Base-by-base conservation (phyloP, 2,329 filamentous ascomycete species). In the Trichoderma simmonsii region DNA sequence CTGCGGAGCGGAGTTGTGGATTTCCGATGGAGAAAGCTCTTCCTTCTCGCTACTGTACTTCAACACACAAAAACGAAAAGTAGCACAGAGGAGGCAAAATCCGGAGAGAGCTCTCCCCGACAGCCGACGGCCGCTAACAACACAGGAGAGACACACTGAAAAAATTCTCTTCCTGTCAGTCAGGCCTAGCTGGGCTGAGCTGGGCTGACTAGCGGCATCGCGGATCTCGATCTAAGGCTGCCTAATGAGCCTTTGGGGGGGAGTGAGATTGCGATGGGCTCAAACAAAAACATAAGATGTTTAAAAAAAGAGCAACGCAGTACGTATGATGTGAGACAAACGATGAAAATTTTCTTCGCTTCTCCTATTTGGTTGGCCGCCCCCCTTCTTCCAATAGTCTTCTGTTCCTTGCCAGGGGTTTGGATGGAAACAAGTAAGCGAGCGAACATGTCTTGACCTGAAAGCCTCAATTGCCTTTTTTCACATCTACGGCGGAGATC, bases 171-270 rank as follows among this genome's bases (percentile, higher is more conserved):
- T 54, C n/a, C 30, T 59, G 4, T 8, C 34, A 30, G 4, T 8
- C 34, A 30, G 18, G 24, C 51, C 12, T 14, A 28, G 65, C 65
- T 68, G 65, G 64, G 64, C 64, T 67, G 65, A 61, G 57, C 66
- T 70, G 66, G 66, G 66, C 66, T 70, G 66, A 70, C 66, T 62
- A 70, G 66, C 66, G 66, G 66, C 57, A 70, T 70, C 66, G 66
- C 57, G 57, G 54, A 70, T 70, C 66, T 43, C 34, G 66, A 70
- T 70, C 66, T 36, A n/a, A 34, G 32, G 48, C 51, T 56, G 48
- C n/a, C 63, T 66, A 51, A 51, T 39, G 36, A 39, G 36, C 43
- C n/a, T 24, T 51, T 48, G 15, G 18, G 18, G 28, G 11, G 39
- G 62, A 57, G 64, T 57, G 51, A 67, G 64, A 67, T 57, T 56